Base-by-base conservation (phyloP, 2,329 filamentous ascomycete species). In the Colletotrichum trifolii region DNA sequence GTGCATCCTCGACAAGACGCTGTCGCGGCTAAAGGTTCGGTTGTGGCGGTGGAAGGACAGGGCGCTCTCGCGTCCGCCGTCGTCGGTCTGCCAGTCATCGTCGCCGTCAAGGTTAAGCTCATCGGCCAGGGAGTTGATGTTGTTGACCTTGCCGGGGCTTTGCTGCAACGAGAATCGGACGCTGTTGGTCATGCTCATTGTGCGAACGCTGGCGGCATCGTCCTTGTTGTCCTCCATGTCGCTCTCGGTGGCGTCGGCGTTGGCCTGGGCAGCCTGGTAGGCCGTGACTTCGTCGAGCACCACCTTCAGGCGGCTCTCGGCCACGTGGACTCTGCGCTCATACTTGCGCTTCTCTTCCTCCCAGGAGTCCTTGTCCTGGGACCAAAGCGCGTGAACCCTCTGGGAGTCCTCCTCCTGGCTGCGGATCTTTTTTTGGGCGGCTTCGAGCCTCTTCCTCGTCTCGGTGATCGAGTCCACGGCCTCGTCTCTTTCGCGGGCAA, bases 91-190 rank as follows among this genome's bases (percentile, higher is more conserved):
- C 59, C 88, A 86, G 47, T 87, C 84, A 38, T 94, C 92, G 60
- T 95, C 92, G 66, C 92, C 91, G 62, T 94, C 92, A 67, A 97
- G 91, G 67, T 92, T 90, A 59, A 99, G 85, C 78, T 99, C 96
- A 71, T 98, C 94, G 1, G 96, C 96, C 45, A 99, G 83, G 67
- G 91, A 97, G 64, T 93, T 78, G 2, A 91, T 91, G 70, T 88
- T 89, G 4, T 80, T 73, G 36, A 54, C 49, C 73, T 89, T 90
- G 17, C 81, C 78, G 9, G 81, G 76, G 4, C 83, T 85, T 8
- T 79, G 77, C n/a, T 91, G 81, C 33, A 90, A 79, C 2, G 94
- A 96, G 73, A 90, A 92, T 36, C 93, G 88, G 67, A 93, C 85
- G 74, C 89, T 83, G 84, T 90, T 84, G 76, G 91, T 83, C 81